These are phyloP conservation scores for Crucibulum laeve DNA, from an alignment of 768 basidiomycete genomes.

Conservation along the genomic window DNA sequence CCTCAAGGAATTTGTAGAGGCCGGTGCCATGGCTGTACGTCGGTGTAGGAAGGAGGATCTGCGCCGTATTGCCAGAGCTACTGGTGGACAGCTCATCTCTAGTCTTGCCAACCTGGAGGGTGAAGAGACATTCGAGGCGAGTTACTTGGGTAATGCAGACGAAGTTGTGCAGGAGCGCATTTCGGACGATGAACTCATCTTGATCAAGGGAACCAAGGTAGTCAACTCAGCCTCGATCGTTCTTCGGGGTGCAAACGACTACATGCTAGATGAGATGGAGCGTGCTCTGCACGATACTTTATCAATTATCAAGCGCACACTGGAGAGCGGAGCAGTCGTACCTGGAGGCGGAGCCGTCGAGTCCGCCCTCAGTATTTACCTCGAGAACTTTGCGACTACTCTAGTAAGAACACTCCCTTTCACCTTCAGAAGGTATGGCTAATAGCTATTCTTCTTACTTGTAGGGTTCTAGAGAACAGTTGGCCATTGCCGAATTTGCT, in stretches of 20 bases:
- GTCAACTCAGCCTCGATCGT: slow-evolving; percentile 92
- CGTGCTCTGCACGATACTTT: slow-evolving; percentile 91
- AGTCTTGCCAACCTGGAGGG: slow-evolving; percentile 54
- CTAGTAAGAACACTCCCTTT: slow-evolving; percentile 78
- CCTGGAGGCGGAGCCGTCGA: not conserved
- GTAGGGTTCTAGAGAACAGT: slow-evolving; percentile 95
- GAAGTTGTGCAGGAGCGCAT: slow-evolving; percentile 94
- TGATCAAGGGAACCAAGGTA: slow-evolving; percentile 96
- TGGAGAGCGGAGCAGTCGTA: not conserved
- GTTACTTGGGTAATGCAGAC: slow-evolving; percentile 2
- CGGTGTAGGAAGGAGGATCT: slow-evolving; percentile 98
- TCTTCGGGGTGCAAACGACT: slow-evolving; percentile 95
- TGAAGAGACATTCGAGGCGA: slow-evolving; percentile 2
- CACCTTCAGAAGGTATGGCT: too few relatives aligned
- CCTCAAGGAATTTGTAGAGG: slow-evolving; percentile 98
- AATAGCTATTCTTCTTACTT: slow-evolving; percentile 7
- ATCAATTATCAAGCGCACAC: slow-evolving; percentile 77
- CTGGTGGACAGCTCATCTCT: slow-evolving; percentile 89
- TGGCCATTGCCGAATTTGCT: slow-evolving; percentile 99
- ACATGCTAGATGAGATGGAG: slow-evolving; percentile 99
- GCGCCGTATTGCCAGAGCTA: slow-evolving; percentile 94
- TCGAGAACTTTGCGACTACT: slow-evolving; percentile 98
- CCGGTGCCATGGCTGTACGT: slow-evolving; percentile 97
- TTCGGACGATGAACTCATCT: slow-evolving; percentile 96
- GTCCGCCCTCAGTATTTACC: slow-evolving; percentile 79